Percentiles rank a stretch among this genome's conserved stretches.
phyloP scores from a whole-genome alignment of 2,329 filamentous ascomycete species.

The Xenosphaeropsis pyriputrescens region DNA sequence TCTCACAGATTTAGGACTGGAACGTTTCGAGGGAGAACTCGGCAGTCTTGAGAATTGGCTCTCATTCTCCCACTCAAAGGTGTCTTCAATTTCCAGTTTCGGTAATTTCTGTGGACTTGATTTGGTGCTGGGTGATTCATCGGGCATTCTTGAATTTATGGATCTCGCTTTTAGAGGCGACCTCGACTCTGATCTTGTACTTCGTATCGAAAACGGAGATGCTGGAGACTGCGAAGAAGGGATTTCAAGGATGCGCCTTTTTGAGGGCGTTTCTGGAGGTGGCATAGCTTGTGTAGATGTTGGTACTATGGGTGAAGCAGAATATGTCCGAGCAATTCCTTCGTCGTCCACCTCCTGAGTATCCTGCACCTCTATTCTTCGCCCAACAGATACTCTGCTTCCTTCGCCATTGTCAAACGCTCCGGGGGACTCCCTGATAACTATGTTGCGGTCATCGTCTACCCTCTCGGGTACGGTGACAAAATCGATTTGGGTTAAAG shows the following conservation, averaged over 20 bases:
- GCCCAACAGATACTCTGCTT: no score
- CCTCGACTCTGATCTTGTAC: constrained; percentile 4
- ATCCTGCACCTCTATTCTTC: no score
- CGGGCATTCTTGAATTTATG: constrained; percentile 3
- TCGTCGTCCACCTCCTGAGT: no score
- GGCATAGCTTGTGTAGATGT: constrained; percentile 5
- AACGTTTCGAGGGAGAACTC: constrained; percentile 9
- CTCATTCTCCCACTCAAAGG: constrained; percentile 5
- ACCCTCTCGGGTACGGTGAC: background rate
- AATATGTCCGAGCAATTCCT: no score
- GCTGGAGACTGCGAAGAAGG: constrained; percentile 19
- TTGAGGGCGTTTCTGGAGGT: constrained; percentile 13
- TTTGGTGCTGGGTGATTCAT: background rate
- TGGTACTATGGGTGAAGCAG: no score
- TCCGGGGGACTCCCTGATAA: no score
- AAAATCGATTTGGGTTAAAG: constrained; percentile 1
- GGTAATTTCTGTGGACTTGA: constrained; percentile 6
- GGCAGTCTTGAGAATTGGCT: background rate
- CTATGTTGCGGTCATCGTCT: no score
- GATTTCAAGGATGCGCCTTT: constrained; percentile 10
- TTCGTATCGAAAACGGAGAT: constrained; percentile 13
- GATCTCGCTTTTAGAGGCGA: constrained; percentile 10
- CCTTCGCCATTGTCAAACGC: no score
- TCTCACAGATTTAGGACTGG: constrained; percentile 15
- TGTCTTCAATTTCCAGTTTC: constrained; percentile 13